A percentile compares a stretch with the other conserved stretches of the same genome.
Conservation (phyloP, 2,329 filamentous ascomycete genomes). For the Botryotinia narcissicola region DNA sequence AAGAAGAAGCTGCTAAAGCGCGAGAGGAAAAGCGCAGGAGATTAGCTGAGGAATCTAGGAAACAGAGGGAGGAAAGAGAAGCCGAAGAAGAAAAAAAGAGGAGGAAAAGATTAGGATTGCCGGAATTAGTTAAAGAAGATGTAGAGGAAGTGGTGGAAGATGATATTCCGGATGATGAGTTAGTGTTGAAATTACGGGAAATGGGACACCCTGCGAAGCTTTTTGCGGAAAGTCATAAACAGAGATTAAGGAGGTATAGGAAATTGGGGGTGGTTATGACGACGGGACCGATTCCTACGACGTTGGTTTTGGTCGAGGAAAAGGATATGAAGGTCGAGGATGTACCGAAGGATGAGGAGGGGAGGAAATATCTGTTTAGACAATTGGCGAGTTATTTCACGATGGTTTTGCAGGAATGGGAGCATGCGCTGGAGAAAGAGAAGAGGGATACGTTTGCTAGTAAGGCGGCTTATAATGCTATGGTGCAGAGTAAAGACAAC, state of each 20-base stretch:
- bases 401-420: slow-evolving; percentile 90
- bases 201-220: slow-evolving; percentile 71
- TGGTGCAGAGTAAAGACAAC: slow-evolving; percentile 83
- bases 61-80: slow-evolving; percentile 68
- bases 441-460: slow-evolving; percentile 67
- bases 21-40: slow-evolving; percentile 79
- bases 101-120: slow-evolving; percentile 75
- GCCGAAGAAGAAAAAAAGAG: slow-evolving; percentile 69
- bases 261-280: slow-evolving; percentile 61
- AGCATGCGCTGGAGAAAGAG: slow-evolving; percentile 69
- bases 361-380: slow-evolving; percentile 70
- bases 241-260: slow-evolving; percentile 68
- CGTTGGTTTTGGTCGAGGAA: slow-evolving; percentile 74
- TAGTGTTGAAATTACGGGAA: slow-evolving; percentile 64
- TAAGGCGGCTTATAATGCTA: slow-evolving; percentile 77
- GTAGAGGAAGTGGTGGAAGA: slow-evolving; percentile 50
- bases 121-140: slow-evolving; percentile 61
- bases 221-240: slow-evolving; percentile 77
- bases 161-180: slow-evolving; percentile 69
- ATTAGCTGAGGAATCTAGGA: slow-evolving; percentile 76
- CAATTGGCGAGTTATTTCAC: slow-evolving; percentile 95
- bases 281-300: slow-evolving; percentile 83
- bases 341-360: slow-evolving; percentile 61
- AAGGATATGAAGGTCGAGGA: slow-evolving; percentile 80
- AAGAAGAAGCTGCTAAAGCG: slow-evolving; percentile 62